Evolutionary conservation across 2,329 filamentous ascomycete species (phyloP).

Genomic region (Coniochaeta hoffmannii): DNA sequence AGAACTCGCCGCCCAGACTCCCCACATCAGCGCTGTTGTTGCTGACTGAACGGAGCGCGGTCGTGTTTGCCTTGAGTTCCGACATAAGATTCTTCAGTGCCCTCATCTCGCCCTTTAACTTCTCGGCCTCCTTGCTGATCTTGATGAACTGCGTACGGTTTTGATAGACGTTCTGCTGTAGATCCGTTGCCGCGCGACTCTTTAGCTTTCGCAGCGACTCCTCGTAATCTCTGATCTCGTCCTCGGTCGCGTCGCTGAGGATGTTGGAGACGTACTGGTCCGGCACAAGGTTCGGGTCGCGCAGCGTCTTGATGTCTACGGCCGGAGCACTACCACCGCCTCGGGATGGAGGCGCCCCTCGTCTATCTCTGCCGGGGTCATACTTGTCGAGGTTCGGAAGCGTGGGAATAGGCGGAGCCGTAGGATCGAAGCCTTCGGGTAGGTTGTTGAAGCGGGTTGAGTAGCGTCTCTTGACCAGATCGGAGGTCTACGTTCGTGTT

Average conservation of each 20-base stretch:
- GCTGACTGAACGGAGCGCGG: conserved; percentile 51
- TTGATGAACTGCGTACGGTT: conserved; percentile 98
- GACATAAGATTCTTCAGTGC: conserved; percentile 85
- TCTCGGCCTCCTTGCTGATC: conserved; percentile 98
- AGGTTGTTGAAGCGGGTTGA: conserved; percentile 84
- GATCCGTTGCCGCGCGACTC: conserved; percentile 67
- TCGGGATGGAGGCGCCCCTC: conserved; percentile 46
- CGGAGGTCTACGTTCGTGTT: conserved; percentile 48
- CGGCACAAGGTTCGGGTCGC: conserved; percentile 69
- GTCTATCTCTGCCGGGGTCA: conserved; percentile 34
- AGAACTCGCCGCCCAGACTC: conserved; percentile 42
- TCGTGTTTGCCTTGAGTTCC: conserved; percentile 76
- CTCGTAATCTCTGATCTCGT: conserved; percentile 79
- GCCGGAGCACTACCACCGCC: conserved; percentile 47
- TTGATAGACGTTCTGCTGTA: conserved; percentile 94
- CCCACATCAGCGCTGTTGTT: conserved; percentile 40
- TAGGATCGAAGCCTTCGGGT: conserved; percentile 60
- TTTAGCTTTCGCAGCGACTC: conserved; percentile 69
- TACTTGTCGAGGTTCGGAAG: conserved; percentile 55
- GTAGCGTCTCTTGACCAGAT: conserved; percentile 90
- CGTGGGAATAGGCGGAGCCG: conserved; percentile 65
- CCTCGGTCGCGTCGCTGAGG: conserved; percentile 77
- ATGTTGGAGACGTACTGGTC: conserved; percentile 72
- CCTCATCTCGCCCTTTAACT: conserved; percentile 93
- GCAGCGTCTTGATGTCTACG: conserved; percentile 70